Percentiles rank a stretch among this genome's conserved stretches.
These are phyloP conservation scores for Colletotrichum trifolii DNA, from an alignment of 2,329 filamentous ascomycete genomes.

Conservation along the genomic window DNA sequence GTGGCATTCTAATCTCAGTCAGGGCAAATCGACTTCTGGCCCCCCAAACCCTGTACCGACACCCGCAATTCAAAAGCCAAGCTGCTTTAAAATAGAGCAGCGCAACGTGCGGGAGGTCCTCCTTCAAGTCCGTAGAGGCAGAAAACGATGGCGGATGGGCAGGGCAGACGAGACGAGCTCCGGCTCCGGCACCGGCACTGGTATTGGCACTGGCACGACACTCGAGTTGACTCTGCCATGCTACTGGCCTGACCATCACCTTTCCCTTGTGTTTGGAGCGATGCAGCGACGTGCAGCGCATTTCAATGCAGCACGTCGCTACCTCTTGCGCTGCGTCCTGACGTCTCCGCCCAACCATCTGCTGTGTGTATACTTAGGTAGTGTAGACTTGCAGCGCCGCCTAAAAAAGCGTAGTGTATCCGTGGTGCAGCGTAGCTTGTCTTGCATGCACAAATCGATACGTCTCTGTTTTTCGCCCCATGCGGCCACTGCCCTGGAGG, in stretches of 20 bases:
- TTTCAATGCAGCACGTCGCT: slow-evolving; percentile 3
- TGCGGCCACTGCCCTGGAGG: slow-evolving; percentile 31
- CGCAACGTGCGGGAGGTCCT: slow-evolving; percentile 9
- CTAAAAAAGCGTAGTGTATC: slow-evolving; percentile 12
- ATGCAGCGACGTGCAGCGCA: neutral
- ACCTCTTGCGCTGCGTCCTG: slow-evolving; percentile 19
- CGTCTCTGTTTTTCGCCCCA: slow-evolving; percentile 30
- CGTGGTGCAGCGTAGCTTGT: slow-evolving; percentile 15
- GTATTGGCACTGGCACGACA: neutral
- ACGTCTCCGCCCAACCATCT: slow-evolving; percentile 31
- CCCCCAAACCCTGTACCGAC: slow-evolving; percentile 8
- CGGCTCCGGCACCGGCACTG: neutral
- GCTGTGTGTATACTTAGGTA: neutral
- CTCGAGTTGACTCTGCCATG: no score
- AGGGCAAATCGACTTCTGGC: slow-evolving; percentile 1
- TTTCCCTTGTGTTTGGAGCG: no score
- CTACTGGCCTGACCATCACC: no score
- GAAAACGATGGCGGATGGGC: neutral
- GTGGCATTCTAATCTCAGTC: neutral
- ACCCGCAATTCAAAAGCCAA: slow-evolving; percentile 5
- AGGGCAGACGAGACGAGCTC: slow-evolving; percentile 15
- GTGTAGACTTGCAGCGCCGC: slow-evolving; percentile 20
- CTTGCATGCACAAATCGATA: slow-evolving; percentile 32
- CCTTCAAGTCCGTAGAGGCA: slow-evolving; percentile 8
- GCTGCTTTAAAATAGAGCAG: slow-evolving; percentile 22